A percentile compares a stretch with the other conserved stretches of the same genome.
phyloP scores from a whole-genome alignment of 495 filamentous ascomycete genomes.

The Hypoxylon trugodes region DNA sequence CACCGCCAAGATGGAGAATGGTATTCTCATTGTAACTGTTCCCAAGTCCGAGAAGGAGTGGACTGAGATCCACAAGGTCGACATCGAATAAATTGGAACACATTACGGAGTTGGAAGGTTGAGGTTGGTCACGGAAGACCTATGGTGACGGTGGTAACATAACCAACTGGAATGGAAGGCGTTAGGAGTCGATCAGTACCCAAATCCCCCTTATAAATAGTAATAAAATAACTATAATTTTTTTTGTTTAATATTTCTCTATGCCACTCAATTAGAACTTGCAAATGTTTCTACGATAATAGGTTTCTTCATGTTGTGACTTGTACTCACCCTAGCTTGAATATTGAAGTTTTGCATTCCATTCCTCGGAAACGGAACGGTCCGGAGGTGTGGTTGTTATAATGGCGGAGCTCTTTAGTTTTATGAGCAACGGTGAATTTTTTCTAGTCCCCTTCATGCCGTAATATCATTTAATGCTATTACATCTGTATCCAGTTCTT shows the following conservation, averaged over 20 bases:
- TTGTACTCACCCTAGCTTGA: constrained; percentile 27
- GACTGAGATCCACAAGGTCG: constrained; percentile 67
- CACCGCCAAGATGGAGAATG: constrained; percentile 68
- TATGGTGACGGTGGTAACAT: background rate
- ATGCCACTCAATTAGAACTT: background rate
- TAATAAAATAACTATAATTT: constrained; percentile 5
- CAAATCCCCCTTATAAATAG: constrained; percentile 14
- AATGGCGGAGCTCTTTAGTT: too few species aligned
- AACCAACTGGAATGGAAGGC: constrained; percentile 8
- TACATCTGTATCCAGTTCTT: constrained; percentile 88
- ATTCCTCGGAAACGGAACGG: too few species aligned
- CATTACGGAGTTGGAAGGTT: background rate
- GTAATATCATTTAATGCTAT: constrained; percentile 50
- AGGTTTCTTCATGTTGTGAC: constrained; percentile 1
- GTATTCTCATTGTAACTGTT: constrained; percentile 70
- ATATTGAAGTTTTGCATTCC: constrained; percentile 25
- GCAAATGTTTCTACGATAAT: constrained; percentile 15
- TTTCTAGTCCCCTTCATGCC: constrained; percentile 10
- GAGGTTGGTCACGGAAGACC: background rate
- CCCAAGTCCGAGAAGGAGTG: constrained; percentile 72
- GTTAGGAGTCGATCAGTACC: constrained; percentile 18
- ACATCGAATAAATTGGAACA: constrained; percentile 56
- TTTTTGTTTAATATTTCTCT: background rate
- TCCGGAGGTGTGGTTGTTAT: too few species aligned
- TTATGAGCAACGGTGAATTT: background rate